These are phyloP conservation scores for Coffea humblotiana DNA, from an alignment of 305 asterid genomes.

Conservation along the genomic window DNA sequence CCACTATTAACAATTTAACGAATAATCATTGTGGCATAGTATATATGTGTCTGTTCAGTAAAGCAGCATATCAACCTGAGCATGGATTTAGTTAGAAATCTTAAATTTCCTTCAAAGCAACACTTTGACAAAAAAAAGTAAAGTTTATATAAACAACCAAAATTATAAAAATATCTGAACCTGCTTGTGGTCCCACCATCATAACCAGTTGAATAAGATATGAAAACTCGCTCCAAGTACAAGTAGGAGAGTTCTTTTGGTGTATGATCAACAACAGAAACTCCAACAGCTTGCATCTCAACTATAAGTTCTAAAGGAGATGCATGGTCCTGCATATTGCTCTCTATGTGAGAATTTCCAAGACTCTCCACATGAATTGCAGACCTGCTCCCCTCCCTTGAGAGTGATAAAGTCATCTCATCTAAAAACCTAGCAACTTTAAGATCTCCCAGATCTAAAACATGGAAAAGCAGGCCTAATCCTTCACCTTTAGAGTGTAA, in stretches of 20 bases:
- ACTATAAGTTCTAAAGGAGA: constrained; percentile 82
- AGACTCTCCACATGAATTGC: constrained; percentile 42
- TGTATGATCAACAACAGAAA: constrained; percentile 83
- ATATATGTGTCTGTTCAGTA: background rate
- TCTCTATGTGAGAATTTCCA: constrained; percentile 53
- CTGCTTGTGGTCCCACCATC: constrained; percentile 97
- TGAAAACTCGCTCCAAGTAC: constrained; percentile 82
- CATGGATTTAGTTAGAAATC: too few species aligned
- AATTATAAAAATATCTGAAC: constrained; percentile 34
- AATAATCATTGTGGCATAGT: too few species aligned
- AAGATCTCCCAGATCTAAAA: constrained; percentile 59
- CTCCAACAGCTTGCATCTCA: constrained; percentile 86
- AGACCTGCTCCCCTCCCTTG: constrained; percentile 46
- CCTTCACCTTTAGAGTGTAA: constrained; percentile 48
- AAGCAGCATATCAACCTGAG: too few species aligned
- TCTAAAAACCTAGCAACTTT: constrained; percentile 77
- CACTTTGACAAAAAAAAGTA: background rate
- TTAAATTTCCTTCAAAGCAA: background rate
- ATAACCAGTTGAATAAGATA: constrained; percentile 86
- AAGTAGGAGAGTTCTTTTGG: constrained; percentile 92
- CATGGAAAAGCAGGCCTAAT: constrained; percentile 62
- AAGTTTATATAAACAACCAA: constrained; percentile 5
- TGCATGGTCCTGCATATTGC: constrained; percentile 61
- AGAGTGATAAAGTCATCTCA: constrained; percentile 32
- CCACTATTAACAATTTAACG: background rate